Base-by-base conservation (phyloP, 345 rosid species). In the Euclidium syriacum region DNA sequence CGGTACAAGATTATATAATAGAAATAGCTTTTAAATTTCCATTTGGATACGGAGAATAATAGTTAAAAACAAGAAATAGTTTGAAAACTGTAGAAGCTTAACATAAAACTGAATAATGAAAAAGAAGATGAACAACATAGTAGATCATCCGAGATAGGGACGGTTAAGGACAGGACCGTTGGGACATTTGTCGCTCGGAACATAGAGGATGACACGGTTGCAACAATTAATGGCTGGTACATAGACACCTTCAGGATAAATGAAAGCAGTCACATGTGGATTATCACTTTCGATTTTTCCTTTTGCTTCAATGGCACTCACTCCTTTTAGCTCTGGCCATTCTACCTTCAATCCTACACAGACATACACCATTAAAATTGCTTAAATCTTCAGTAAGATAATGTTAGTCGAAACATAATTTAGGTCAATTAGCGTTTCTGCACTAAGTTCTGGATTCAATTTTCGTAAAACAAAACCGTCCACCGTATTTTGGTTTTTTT, bases 321-420 rank as follows among this genome's bases (percentile, higher is more conserved):
- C 58, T 36, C 72, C 72, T 56, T 1, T 67, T 48, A 67, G 32
- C 40, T 67, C 72, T 26, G 64, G 64, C 72, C 64, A 67, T 39
- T 67, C 72, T 64, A 67, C 72, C 49, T 67, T 67, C 42, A 57
- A 9, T 35, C 71, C 72, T 67, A 26, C 6, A 36, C 14, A n/a
- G n/a, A n/a, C n/a, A n/a, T n/a, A 67, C 7, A 20, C 17, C 24
- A 42, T 5, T 7, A 24, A 18, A 43, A 27, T 30, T 40, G 5
- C 38, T n/a, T 52, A 5, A 39, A 27, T 26, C 10, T 18, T 38
- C 39, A 7, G 40, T 18, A 25, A 62, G 12, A 43, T 25, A 47
- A 12, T 24, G 12, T 16, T 41, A 20, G 30, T 22, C 3, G 1
- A 23, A 20, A 23, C 25, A 7, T 11, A 22, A n/a, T n/a, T 34